A percentile compares a stretch with the other conserved stretches of the same genome.
phyloP scores from a whole-genome alignment of 2,329 filamentous ascomycete genomes.

The Xylogone sp. region DNA sequence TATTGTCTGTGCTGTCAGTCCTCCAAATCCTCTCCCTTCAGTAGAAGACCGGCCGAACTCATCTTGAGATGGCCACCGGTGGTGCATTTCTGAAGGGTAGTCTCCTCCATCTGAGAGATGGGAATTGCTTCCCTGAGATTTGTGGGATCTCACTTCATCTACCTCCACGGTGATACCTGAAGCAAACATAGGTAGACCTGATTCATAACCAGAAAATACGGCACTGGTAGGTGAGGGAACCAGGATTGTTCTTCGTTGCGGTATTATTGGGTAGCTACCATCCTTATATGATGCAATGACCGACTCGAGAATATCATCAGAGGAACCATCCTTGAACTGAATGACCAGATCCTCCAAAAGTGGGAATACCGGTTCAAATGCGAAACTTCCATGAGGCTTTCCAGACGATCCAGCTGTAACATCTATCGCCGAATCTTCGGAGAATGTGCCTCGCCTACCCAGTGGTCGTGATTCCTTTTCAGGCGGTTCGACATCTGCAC shows the following conservation, averaged over 20 bases:
- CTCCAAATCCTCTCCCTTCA: background rate
- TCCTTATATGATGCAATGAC: constrained; percentile 44
- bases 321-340: constrained; percentile 43
- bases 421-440: background rate
- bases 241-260: background rate
- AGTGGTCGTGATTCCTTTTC: background rate
- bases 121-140: constrained; percentile 7
- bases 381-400: constrained; percentile 1
- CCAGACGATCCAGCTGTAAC: background rate
- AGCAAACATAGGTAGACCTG: background rate
- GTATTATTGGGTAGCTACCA: constrained; percentile 29
- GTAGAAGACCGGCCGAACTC: background rate
- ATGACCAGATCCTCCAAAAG: constrained; percentile 54
- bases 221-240: constrained; percentile 1
- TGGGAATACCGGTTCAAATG: constrained; percentile 42
- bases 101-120: constrained; percentile 5
- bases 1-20: constrained; percentile 12
- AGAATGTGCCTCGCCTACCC: background rate
- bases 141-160: constrained; percentile 6
- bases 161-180: constrained; percentile 5
- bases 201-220: background rate
- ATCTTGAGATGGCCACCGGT: constrained; percentile 4
- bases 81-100: constrained; percentile 7
- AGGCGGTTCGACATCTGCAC: background rate
- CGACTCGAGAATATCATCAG: constrained; percentile 40